Percentiles rank a stretch among this genome's conserved stretches.
phyloP scores from a whole-genome alignment of 2,329 filamentous ascomycete species.

The Rhytidhysteron rufulum region DNA sequence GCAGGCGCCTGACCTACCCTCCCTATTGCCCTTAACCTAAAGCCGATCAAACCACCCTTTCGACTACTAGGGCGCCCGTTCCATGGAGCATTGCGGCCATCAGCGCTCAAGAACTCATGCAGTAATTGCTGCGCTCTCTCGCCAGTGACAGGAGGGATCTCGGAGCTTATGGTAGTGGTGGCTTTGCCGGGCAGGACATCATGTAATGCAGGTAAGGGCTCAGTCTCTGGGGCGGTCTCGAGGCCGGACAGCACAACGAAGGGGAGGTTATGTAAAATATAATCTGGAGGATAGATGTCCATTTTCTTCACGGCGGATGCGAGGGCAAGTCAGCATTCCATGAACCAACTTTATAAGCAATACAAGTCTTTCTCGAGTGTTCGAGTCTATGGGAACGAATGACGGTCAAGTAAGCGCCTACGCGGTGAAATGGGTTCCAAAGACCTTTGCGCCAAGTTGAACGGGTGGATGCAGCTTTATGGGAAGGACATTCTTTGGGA shows the following conservation, averaged over 20 bases:
- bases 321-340: background rate
- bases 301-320: slow-evolving; percentile 45
- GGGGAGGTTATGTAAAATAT: slow-evolving; percentile 82
- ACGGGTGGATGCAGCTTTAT: background rate
- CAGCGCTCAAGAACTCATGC: slow-evolving; percentile 61
- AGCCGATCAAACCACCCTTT: slow-evolving; percentile 49
- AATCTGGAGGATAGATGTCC: slow-evolving; percentile 76
- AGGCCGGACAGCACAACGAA: slow-evolving; percentile 80
- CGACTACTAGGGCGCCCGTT: slow-evolving; percentile 52
- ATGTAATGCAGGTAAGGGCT: slow-evolving; percentile 44
- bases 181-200: slow-evolving; percentile 39
- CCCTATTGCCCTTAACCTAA: slow-evolving; percentile 70
- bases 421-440: too few relatives aligned
- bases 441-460: too few relatives aligned
- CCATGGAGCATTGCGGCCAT: slow-evolving; percentile 65
- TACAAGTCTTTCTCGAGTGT: too few relatives aligned
- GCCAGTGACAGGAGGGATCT: slow-evolving; percentile 63
- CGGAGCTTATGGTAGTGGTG: slow-evolving; percentile 64
- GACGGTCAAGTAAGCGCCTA: too few relatives aligned
- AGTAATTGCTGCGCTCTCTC: slow-evolving; percentile 63
- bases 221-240: slow-evolving; percentile 25
- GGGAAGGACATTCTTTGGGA: background rate
- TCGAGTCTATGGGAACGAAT: background rate
- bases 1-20: slow-evolving; percentile 63
- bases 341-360: too few relatives aligned